phyloP scores from a whole-genome alignment of 106 monocot genomes.

The Phalaenopsis equestris region DNA sequence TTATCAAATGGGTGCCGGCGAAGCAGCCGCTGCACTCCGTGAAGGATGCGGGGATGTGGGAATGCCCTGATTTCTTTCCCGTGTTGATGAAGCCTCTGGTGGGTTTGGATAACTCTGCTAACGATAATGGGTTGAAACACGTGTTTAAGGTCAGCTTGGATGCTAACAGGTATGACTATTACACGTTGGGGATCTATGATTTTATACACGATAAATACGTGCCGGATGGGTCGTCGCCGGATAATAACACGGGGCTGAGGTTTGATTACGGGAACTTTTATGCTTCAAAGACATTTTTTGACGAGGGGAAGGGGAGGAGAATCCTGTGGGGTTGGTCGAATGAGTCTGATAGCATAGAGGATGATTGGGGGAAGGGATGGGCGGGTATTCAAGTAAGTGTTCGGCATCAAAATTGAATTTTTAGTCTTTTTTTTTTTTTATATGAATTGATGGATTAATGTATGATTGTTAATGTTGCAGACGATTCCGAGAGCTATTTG shows the following conservation, averaged over 20 bases:
- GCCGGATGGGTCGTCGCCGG: conserved; percentile 36
- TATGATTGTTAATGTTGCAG: not conserved
- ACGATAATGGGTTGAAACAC: conserved; percentile 20
- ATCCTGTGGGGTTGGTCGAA: conserved; percentile 81
- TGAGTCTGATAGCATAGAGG: conserved; percentile 36
- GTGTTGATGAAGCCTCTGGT: conserved; percentile 17
- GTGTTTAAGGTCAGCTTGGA: conserved; percentile 80
- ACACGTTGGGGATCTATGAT: conserved; percentile 65
- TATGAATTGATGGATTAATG: not conserved
- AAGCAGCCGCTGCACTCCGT: conserved; percentile 46
- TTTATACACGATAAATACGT: conserved; percentile 23
- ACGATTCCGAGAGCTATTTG: conserved; percentile 21
- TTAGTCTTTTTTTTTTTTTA: too few species aligned
- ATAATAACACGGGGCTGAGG: conserved; percentile 47
- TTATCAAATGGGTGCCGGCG: conserved; percentile 39
- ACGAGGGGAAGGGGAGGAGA: conserved; percentile 39
- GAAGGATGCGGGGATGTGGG: conserved; percentile 58
- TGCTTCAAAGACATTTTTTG: conserved; percentile 74
- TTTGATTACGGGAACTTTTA: conserved; percentile 80
- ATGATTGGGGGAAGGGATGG: conserved; percentile 61
- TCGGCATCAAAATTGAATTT: not conserved
- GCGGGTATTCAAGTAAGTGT: conserved; percentile 50
- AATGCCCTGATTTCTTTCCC: conserved; percentile 85
- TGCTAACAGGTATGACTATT: conserved; percentile 49
- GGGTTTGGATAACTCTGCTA: conserved; percentile 25